A percentile compares a stretch with the other conserved stretches of the same genome.
phyloP scores from a whole-genome alignment of 768 basidiomycete genomes.

The Tulasnella sp. region DNA sequence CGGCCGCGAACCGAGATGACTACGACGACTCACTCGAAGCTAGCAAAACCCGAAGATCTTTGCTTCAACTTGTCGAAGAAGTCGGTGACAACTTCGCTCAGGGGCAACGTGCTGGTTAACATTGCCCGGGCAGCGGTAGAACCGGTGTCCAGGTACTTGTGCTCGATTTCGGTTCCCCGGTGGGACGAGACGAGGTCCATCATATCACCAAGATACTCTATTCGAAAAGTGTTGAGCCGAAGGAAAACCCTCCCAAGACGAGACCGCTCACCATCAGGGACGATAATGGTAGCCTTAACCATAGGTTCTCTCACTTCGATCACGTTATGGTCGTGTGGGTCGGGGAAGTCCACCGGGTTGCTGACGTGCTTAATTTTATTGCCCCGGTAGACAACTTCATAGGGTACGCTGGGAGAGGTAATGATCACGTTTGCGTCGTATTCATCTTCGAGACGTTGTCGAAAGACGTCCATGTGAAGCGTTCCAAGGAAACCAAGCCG shows the following conservation, averaged over 20 bases:
- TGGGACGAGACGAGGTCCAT: slow-evolving; percentile 89
- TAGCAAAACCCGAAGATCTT: slow-evolving; percentile 84
- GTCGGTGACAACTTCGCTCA: slow-evolving; percentile 89
- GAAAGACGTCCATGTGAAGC: slow-evolving; percentile 93
- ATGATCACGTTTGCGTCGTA: slow-evolving; percentile 92
- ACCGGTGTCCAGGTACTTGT: slow-evolving; percentile 68
- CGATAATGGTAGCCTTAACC: slow-evolving; percentile 89
- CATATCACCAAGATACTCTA: slow-evolving; percentile 93
- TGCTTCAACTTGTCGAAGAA: slow-evolving; percentile 96
- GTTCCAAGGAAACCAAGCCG: slow-evolving; percentile 94
- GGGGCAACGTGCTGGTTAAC: slow-evolving; percentile 76
- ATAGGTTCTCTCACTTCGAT: slow-evolving; percentile 85
- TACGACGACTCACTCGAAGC: slow-evolving; percentile 67
- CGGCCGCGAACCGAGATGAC: background rate
- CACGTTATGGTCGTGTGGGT: slow-evolving; percentile 64
- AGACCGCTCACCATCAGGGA: slow-evolving; percentile 71
- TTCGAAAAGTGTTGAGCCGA: background rate
- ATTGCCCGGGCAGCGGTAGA: slow-evolving; percentile 63
- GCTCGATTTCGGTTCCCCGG: slow-evolving; percentile 77
- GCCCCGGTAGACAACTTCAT: slow-evolving; percentile 64
- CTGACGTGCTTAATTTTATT: slow-evolving; percentile 67
- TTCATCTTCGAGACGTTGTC: slow-evolving; percentile 95
- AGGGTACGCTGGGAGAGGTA: slow-evolving; percentile 94
- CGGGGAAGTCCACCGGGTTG: slow-evolving; percentile 95
- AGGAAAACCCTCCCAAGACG: background rate